A percentile compares a stretch with the other conserved stretches of the same genome.
These are phyloP conservation scores for Cymbopogon citratus DNA, from an alignment of 176 grass and related monocot genomes.

Conservation along the genomic window DNA sequence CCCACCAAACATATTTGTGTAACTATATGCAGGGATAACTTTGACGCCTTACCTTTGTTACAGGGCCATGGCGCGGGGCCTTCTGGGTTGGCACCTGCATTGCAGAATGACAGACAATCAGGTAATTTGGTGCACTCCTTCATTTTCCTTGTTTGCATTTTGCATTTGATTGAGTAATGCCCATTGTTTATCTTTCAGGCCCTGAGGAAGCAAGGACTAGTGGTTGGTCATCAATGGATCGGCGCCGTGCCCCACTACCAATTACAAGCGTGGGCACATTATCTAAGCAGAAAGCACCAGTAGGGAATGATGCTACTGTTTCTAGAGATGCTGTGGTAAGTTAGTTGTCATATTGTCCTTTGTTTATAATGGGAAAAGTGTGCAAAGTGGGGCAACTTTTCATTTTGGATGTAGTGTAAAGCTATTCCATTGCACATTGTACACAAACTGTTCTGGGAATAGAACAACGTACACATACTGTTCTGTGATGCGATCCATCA, in stretches of 20 bases:
- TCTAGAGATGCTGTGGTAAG: constrained; percentile 61
- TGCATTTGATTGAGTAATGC: neutral
- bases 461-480: neutral
- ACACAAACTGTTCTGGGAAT: neutral
- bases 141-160: neutral
- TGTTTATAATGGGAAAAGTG: neutral
- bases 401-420: neutral
- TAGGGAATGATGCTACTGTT: constrained; percentile 57
- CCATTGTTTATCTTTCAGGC: constrained; percentile 48
- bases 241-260: constrained; percentile 50
- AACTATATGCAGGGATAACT: constrained; percentile 1
- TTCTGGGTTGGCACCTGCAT: constrained; percentile 60
- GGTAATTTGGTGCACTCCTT: constrained; percentile 35
- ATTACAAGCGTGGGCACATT: constrained; percentile 43
- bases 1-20: constrained; percentile 1
- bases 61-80: constrained; percentile 74
- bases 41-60: constrained; percentile 16
- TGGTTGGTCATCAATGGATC: constrained; percentile 84
- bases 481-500: neutral
- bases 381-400: neutral
- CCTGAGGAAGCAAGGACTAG: constrained; percentile 68
- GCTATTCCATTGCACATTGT: neutral
- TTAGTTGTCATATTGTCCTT: constrained; percentile 20
- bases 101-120: constrained; percentile 76
- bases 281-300: constrained; percentile 79